Base-by-base conservation (phyloP, 495 filamentous ascomycete genomes). In the Penicillium herquei region DNA sequence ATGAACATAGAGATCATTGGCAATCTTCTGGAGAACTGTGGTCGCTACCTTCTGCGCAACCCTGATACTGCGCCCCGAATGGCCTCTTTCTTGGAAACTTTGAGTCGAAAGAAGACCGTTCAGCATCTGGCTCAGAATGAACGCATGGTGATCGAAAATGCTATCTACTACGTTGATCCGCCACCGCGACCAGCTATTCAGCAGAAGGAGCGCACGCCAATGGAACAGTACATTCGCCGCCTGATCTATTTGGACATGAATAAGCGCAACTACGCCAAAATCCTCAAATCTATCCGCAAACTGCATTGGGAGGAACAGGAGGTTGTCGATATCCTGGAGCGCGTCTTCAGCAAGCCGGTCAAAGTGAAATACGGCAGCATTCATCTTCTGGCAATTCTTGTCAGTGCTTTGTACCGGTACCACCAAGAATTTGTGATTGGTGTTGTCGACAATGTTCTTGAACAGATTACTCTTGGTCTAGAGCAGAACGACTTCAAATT, bases 1-100 rank as follows among this genome's bases (percentile, higher is more conserved):
- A 95, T 96, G 85, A 98, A 98, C 63, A 95, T 99, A 55, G 95
- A 99, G 69, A 96, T 99, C 61, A 96, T 98, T 58, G 93, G 92
- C 61, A 92, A 95, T 61, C 77, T 97, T n/a, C 79, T 99, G 7
- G 94, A 99, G 74, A 98, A 96, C 63, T 99, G 95, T 63, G 94
- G 94, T 33, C 87, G 92, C 7, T 99, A 96, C 73, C 76, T 99
- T 40, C 80, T 98, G 46, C 90, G 95, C 32, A 97, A 95, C 63
- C 89, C 92, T 0, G 93, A 98, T 58, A 96, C 95, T 0, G 87
- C 89, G 11, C 93, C 92, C 9, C 82, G 95, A 35, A 98, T 97
- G 94, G 77, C 79, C 0, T 91, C 88, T 0, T 99, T 99, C 68
- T 69, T 99, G 40, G 94, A 99, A 72, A 98, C 93, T 0, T 78